Evolutionary conservation across 164 flowering plant species (phyloP).

Genomic region (Malania oleifera): DNA sequence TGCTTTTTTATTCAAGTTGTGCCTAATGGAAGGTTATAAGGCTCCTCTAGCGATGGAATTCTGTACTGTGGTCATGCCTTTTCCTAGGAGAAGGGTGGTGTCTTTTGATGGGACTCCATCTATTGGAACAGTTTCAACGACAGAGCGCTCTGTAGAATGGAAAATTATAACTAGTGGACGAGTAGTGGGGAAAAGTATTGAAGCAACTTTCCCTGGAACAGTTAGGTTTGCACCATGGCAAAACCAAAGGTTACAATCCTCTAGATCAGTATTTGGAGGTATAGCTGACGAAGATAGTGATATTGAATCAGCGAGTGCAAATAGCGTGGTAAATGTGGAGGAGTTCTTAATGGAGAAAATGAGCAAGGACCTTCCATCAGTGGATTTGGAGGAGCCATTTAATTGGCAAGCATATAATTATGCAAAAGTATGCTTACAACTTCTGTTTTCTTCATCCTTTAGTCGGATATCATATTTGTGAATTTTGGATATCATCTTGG

Average conservation of each 20-base stretch:
- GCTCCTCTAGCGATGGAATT: conserved; percentile 78
- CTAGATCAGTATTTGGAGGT: conserved; percentile 31
- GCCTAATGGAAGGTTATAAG: conserved; percentile 84
- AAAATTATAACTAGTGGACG: conserved; percentile 77
- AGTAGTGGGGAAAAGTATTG: conserved; percentile 75
- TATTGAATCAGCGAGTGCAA: conserved; percentile 53
- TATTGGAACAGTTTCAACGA: conserved; percentile 70
- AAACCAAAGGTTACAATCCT: conserved; percentile 35
- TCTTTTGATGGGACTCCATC: conserved; percentile 94
- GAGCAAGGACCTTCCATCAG: conserved; percentile 84
- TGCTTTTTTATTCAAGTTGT: conserved; percentile 86
- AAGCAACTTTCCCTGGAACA: conserved; percentile 96
- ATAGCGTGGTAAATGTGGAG: conserved; percentile 66
- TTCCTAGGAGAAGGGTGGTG: conserved; percentile 78
- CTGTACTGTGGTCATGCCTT: conserved; percentile 91
- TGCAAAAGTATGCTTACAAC: conserved; percentile 67
- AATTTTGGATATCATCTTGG: too few relatives aligned
- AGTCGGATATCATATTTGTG: background rate
- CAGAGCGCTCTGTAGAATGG: conserved; percentile 92
- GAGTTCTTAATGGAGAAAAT: conserved; percentile 79
- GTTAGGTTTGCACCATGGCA: conserved; percentile 78
- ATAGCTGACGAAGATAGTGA: conserved; percentile 80
- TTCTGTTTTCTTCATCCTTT: background rate
- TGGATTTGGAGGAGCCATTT: conserved; percentile 94
- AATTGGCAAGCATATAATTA: conserved; percentile 94